These are phyloP conservation scores for Cryptococcus hybrid DNA, from an alignment of 1,284 basidiomycete species.

Conservation along the genomic window DNA sequence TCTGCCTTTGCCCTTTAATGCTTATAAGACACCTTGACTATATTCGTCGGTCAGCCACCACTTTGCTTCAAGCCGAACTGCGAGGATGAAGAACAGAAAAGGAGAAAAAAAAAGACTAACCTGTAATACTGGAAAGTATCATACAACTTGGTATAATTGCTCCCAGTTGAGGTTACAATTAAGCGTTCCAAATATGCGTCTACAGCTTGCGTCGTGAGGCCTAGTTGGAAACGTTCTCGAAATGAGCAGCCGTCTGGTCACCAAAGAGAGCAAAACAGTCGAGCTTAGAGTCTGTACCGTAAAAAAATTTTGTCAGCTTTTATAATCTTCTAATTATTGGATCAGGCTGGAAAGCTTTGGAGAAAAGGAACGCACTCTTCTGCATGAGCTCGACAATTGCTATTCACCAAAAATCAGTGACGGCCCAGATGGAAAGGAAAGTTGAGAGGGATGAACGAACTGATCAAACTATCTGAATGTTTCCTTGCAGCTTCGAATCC, in stretches of 20 bases:
- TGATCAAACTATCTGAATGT: constrained; percentile 95
- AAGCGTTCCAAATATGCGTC: constrained; percentile 85
- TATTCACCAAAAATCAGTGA: constrained; percentile 36
- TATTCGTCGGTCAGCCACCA: background rate
- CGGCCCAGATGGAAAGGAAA: background rate
- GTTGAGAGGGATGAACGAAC: constrained; percentile 55
- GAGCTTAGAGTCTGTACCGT: constrained; percentile 71
- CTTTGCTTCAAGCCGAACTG: background rate
- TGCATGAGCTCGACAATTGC: constrained; percentile 96
- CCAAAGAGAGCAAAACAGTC: constrained; percentile 91
- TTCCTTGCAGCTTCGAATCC: constrained; percentile 93
- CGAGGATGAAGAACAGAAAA: background rate
- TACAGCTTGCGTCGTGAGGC: constrained; percentile 79
- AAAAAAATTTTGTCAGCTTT: background rate
- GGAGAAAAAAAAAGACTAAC: constrained; percentile 17
- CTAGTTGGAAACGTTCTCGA: constrained; percentile 95
- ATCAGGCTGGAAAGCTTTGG: background rate
- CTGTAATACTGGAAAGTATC: constrained; percentile 63
- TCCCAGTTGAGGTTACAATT: constrained; percentile 84
- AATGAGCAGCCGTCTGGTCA: constrained; percentile 80
- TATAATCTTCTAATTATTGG: constrained; percentile 3
- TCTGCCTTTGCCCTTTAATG: background rate
- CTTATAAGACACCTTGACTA: constrained; percentile 20
- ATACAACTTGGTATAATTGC: constrained; percentile 87
- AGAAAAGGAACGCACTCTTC: constrained; percentile 60